Base-by-base conservation (phyloP, 2,329 filamentous ascomycete genomes). In the Microdochium nivale region DNA sequence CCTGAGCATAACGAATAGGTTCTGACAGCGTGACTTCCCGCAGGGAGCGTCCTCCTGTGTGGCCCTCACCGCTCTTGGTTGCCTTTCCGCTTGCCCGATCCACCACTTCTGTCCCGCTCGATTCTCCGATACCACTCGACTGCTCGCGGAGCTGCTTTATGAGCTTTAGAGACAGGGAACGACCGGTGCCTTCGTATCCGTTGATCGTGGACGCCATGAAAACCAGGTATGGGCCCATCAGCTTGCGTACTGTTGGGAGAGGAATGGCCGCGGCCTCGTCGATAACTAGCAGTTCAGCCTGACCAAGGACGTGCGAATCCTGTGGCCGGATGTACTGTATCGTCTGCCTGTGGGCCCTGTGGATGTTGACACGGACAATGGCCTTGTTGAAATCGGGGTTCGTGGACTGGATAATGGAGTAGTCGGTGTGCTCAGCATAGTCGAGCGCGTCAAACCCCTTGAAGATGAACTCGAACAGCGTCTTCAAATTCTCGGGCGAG, bases 161-260 rank as follows among this genome's bases (percentile, higher is more conserved):
- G 58, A 99, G 78, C 72, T 99, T 99, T 51, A 99, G 75, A 0
- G 94, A 97, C 5, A 99, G 78, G 1, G 94, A 97, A 53, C 94
- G 84, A 40, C 94, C 94, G 7, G 94, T 99, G 52, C 94, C 94
- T 73, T 99, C 94, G 66, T 99, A 99, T 53, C 94, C 94, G 65
- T 97, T 97, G 72, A 99, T 96, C 1, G 94, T 99, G 1, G 94
- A 99, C 1, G 95, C 90, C 94, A 99, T 97, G 70, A 99, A 99
- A 9, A 97, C 90, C 35, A 99, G 76, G 68, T 99, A 99, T 14
- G 92, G 92, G 0, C 94, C 94, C 82, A 99, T 91, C 40, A 99
- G 77, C 70, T 96, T 96, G 60, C 87, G 81, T 8, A 99, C 94
- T 2, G 97, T 74, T 1, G 94, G 94, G 11, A 99, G 71, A 13